A percentile compares a stretch with the other conserved stretches of the same genome.
phyloP scores from a whole-genome alignment of 2,329 filamentous ascomycete genomes.

The Trichoderma sp. region DNA sequence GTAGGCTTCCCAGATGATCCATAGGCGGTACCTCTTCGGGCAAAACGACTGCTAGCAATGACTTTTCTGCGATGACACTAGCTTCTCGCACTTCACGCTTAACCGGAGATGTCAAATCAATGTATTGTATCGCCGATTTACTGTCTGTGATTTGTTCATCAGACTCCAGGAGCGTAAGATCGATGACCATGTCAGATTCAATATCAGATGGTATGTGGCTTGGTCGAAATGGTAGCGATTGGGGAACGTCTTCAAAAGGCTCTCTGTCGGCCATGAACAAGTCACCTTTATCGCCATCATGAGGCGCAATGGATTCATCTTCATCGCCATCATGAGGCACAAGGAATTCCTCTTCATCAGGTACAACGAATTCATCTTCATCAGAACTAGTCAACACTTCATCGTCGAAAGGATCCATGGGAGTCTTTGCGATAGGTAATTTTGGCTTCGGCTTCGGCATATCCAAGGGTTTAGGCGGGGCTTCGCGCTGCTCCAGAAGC shows the following conservation, averaged over 20 bases:
- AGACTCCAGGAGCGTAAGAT: conserved; percentile 32
- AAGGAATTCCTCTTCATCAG: background rate
- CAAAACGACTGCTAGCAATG: background rate
- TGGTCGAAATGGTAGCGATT: background rate
- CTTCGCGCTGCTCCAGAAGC: conserved; percentile 41
- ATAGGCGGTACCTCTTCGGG: conserved; percentile 22
- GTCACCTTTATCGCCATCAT: background rate
- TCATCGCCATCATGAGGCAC: background rate
- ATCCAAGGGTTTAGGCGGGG: conserved; percentile 37
- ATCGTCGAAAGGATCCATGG: conserved; percentile 34
- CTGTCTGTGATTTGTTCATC: background rate
- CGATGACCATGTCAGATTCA: conserved; percentile 27
- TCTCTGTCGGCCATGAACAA: background rate
- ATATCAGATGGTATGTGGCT: conserved; percentile 22
- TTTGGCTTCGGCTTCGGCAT: conserved; percentile 24
- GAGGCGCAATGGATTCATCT: background rate
- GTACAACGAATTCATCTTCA: conserved; percentile 31
- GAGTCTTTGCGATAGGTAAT: background rate
- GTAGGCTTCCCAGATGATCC: conserved; percentile 24
- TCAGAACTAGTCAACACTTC: conserved; percentile 52
- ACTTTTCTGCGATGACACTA: background rate
- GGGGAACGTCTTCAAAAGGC: background rate
- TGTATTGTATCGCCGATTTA: conserved; percentile 11
- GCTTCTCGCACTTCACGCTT: conserved; percentile 19
- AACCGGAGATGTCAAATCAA: conserved; percentile 29